These are phyloP conservation scores for Alloteropsis angusta DNA, from an alignment of 202 grass and related monocot genomes.

Conservation along the genomic window DNA sequence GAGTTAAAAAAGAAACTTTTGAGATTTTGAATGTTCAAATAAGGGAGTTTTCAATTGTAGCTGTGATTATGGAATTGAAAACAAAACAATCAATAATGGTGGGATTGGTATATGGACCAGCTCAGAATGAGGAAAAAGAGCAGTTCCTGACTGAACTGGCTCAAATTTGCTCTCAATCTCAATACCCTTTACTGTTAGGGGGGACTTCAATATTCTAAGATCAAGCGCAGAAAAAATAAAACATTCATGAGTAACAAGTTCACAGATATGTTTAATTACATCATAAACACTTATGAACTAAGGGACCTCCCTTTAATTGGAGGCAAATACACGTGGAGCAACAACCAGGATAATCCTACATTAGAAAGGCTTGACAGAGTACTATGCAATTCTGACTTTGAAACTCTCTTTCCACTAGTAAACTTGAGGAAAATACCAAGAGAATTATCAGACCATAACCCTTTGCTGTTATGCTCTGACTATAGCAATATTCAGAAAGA, in stretches of 20 bases:
- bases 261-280: neutral
- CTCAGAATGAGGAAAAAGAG: fast-evolving
- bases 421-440: neutral
- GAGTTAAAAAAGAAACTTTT: fast-evolving
- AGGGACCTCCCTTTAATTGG: fast-evolving
- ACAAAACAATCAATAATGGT: neutral
- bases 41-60: neutral
- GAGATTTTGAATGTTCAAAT: too few relatives aligned
- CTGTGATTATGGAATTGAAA: neutral
- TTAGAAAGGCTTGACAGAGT: neutral
- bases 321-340: neutral
- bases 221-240: neutral
- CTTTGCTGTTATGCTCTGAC: too few relatives aligned
- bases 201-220: neutral
- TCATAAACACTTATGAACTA: neutral
- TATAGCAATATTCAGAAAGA: too few relatives aligned
- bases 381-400: fast-evolving
- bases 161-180: fast-evolving
- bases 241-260: fast-evolving
- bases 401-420: neutral
- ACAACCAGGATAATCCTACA: neutral
- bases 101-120: neutral
- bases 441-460: too few relatives aligned
- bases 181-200: neutral
- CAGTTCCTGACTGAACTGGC: fast-evolving